Percentiles rank a stretch among this genome's conserved stretches.
Evolutionary conservation across 371 early-diverging fungal species (phyloP).

Genomic region (Mucor irregularis): DNA sequence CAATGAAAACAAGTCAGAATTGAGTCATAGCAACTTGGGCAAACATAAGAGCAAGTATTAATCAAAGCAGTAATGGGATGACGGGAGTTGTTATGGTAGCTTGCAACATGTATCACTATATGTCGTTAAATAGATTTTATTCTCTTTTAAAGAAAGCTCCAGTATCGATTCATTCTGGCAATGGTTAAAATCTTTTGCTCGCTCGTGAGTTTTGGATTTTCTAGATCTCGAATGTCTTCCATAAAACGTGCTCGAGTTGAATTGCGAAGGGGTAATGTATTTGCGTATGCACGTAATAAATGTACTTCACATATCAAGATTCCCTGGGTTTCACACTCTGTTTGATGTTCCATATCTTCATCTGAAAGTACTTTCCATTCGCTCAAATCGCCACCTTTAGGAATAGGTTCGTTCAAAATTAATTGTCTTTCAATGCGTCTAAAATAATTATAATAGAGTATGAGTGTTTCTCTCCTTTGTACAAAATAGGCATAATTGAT

Average conservation of each 20-base stretch:
- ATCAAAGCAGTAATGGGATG: not conserved
- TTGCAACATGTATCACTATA: not conserved
- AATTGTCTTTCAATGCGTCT: slow-evolving; percentile 54
- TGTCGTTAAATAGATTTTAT: not conserved
- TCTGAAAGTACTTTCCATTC: slow-evolving; percentile 18
- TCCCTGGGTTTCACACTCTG: slow-evolving; percentile 69
- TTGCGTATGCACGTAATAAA: slow-evolving; percentile 55
- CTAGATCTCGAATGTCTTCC: slow-evolving; percentile 72
- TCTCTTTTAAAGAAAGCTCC: slow-evolving; percentile 37
- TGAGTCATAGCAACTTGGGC: too few relatives aligned
- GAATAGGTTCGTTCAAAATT: slow-evolving; percentile 23
- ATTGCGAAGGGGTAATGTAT: slow-evolving; percentile 46
- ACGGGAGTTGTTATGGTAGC: not conserved
- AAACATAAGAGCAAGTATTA: too few relatives aligned
- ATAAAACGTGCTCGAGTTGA: slow-evolving; percentile 68
- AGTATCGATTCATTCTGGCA: slow-evolving; percentile 65
- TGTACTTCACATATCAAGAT: slow-evolving; percentile 72
- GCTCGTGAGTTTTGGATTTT: slow-evolving; percentile 57
- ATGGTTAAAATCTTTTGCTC: slow-evolving; percentile 63
- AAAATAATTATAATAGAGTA: not conserved
- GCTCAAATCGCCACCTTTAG: not conserved
- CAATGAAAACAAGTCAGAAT: too few relatives aligned
- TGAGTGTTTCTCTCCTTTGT: not conserved
- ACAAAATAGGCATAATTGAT: too few relatives aligned
- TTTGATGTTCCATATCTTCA: slow-evolving; percentile 11